Base-by-base conservation (phyloP, 306 rosid species). In the Cucumis cinereus region DNA sequence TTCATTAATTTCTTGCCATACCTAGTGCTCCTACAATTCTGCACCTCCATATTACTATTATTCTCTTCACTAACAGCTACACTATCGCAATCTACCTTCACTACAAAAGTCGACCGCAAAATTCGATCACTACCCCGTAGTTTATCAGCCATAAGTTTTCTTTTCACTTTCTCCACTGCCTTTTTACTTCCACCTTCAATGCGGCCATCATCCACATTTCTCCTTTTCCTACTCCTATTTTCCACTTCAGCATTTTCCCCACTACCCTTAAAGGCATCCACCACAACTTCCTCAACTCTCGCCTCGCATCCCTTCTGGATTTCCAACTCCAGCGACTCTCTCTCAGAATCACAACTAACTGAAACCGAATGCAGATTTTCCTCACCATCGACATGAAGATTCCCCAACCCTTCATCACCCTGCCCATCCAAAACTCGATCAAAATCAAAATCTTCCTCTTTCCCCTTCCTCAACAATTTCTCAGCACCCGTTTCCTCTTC, bases 401-500 rank as follows among this genome's bases (percentile, higher is more conserved):
- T 78, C 62, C 30, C 77, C 76, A 78, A 57, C 54, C 40, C 77
- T 61, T 47, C 84, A 83, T 43, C 22, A 1, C 40, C 78, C 26
- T 73, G 30, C 67, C 56, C 78, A 26, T 3, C 75, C 71, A 52
- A 85, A 45, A 61, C 83, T n/a, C 45, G 74, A 7, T 76, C 76
- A 50, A 30, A 2, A 30, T 30, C 35, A 30, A 30, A 30, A 30
- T 30, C 5, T 30, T 30, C 35, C 35, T 30, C 35, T 30, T 30
- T 30, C 35, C 35, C 35, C 35, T 71, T 82, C 76, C 79, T 82
- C 71, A 59, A 59, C 9, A 78, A 66, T 79, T 83, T 76, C 59
- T 79, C 85, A 79, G 93, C 90, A 85, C 94, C 86, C 86, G 87
- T 53, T 6, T 91, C 93, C 84, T 89, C 95, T 28, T 90, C 86